Evolutionary conservation across 805 yeast genomes (phyloP), one percentile per base, ranked within the genome.

Genomic region (Lachancea quebecensis): DNA sequence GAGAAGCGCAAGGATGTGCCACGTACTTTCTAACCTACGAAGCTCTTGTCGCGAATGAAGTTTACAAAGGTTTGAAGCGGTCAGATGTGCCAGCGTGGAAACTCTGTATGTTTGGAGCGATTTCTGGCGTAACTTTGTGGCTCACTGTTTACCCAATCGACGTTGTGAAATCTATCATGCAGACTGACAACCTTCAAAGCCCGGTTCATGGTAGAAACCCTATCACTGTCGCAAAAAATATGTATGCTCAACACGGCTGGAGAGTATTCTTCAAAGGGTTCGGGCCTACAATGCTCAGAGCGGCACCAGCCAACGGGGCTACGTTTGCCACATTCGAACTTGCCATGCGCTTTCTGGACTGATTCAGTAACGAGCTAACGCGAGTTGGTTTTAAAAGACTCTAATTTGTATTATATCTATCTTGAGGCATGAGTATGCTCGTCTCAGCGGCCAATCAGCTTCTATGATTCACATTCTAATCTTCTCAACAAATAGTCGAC

Each of bases 281-380:
- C 60, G 69, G 81, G 14, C 97, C 99, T 39, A 90, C 98, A 0
- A 79, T 93, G 49, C 69, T 93, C 52, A 84, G 99, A 69, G 98
- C 99, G 42, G 96, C 96, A 2, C 99, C 99, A 2, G 99, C 95
- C 10, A 93, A 93, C 61, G 99, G 96, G 33, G 95, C 95, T 30
- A 93, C 99, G 0, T 93, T 93, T 69, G 85, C 88, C 39, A 90
- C 95, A 2, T 93, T 93, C 62, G 99, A 93, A 66, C 65, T 85
- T 43, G 85, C 95, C 3, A 85, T 90, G 86, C 80, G 95, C 66
- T 28, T 56, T 18, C 61, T 80, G 65, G 79, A 78, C 4, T 79
- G 45, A 30, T 21, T 7, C 7, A 21, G 7, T 30, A 30, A 30
- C 14, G 9, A 12, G 8, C 33, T 8, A 30, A 12, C 33, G 9